phyloP scores from a whole-genome alignment of 495 filamentous ascomycete species.

The Glarea lozoyensis region DNA sequence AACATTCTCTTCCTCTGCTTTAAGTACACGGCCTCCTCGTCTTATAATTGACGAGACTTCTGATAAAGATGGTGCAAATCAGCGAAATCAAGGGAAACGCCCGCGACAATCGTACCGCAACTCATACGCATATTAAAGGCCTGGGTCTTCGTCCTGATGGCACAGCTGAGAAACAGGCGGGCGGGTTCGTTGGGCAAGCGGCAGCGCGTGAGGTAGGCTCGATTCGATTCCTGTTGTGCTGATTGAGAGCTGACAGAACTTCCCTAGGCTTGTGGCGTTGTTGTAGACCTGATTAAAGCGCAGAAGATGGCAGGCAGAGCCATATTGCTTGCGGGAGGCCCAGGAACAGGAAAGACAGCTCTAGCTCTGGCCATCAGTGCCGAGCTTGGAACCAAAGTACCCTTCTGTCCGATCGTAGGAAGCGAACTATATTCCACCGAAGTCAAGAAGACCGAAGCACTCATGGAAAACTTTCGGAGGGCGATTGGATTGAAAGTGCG shows the following conservation, averaged over 20 bases:
- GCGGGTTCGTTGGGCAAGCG: constrained; percentile 84
- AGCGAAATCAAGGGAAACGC: constrained; percentile 92
- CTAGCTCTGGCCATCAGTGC: constrained; percentile 89
- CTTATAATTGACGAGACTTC: no score
- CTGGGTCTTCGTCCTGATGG: constrained; percentile 79
- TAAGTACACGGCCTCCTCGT: no score
- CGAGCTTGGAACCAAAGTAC: constrained; percentile 93
- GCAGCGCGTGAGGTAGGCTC: constrained; percentile 69
- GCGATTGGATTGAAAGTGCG: constrained; percentile 93
- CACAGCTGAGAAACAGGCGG: constrained; percentile 62
- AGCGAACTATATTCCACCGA: constrained; percentile 96
- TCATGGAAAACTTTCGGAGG: constrained; percentile 97
- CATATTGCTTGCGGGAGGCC: constrained; percentile 81
- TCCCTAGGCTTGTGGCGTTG: constrained; percentile 83
- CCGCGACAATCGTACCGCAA: constrained; percentile 90
- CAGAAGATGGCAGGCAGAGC: constrained; percentile 97
- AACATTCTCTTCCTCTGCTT: no score
- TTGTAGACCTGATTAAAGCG: constrained; percentile 87
- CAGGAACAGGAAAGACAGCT: constrained; percentile 95
- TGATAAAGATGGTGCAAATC: constrained; percentile 97
- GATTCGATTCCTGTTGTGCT: no score
- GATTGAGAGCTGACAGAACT: no score
- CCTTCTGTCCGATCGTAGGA: constrained; percentile 93
- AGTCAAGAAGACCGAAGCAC: constrained; percentile 96
- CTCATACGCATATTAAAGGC: constrained; percentile 95